These are phyloP conservation scores for Pinus albicaulis DNA, from an alignment of 75 land plant genomes.

Conservation along the genomic window DNA sequence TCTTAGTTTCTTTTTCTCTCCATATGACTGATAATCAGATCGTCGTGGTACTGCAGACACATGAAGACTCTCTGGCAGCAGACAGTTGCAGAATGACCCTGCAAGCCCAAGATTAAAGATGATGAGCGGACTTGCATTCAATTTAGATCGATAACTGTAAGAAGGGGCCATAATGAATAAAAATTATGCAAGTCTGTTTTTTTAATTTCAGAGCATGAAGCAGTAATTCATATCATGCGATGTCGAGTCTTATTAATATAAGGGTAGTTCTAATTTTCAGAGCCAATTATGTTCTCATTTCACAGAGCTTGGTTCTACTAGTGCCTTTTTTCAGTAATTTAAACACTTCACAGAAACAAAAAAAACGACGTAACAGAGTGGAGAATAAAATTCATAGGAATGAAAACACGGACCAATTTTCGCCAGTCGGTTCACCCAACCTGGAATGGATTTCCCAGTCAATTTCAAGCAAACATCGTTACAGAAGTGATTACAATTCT, in stretches of 20 bases:
- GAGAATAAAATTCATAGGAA: not conserved
- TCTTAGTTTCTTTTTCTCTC: conserved; percentile 45
- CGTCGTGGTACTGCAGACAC: conserved; percentile 42
- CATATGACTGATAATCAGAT: conserved; percentile 24
- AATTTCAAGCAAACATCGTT: conserved; percentile 75
- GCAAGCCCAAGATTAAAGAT: not conserved
- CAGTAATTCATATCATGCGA: not conserved
- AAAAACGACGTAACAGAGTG: not conserved
- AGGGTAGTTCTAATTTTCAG: not conserved
- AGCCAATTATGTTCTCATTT: not conserved
- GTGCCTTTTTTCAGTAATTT: too few species aligned
- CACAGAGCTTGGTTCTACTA: too few species aligned
- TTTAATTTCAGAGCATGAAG: not conserved
- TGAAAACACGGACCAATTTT: conserved; percentile 54
- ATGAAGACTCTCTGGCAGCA: conserved; percentile 77
- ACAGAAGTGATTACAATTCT: conserved; percentile 96
- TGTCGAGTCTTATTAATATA: not conserved
- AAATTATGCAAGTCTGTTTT: not conserved
- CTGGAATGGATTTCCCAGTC: conserved; percentile 68
- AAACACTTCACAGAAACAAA: not conserved
- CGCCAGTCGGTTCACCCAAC: conserved; percentile 95
- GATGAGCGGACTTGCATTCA: not conserved
- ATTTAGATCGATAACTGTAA: not conserved
- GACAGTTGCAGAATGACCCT: conserved; percentile 74
- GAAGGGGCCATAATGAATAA: not conserved